Conservation (phyloP, 2,329 filamentous ascomycete species). For the Trichoderma hamatum region DNA sequence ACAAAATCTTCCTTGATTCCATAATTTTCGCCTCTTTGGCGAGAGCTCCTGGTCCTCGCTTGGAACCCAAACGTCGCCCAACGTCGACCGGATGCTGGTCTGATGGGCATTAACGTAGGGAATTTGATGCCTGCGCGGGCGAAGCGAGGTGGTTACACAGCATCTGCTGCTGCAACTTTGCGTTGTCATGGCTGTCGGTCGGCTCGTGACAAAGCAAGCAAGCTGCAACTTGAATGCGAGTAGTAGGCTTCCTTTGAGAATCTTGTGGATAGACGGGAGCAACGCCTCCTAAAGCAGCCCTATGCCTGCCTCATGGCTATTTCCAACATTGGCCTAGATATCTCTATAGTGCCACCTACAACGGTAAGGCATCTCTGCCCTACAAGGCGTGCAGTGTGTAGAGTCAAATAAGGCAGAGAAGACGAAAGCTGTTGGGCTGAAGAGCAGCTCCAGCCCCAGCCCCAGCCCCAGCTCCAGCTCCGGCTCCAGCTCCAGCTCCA, state of each 20-base stretch:
- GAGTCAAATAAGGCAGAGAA: background rate
- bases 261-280: background rate
- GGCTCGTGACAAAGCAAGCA: background rate
- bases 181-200: constrained; percentile 3
- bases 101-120: background rate
- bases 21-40: background rate
- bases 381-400: background rate
- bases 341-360: background rate
- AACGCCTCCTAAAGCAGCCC: background rate
- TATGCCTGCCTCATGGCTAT: background rate
- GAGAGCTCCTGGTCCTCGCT: constrained; percentile 12
- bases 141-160: constrained; percentile 17
- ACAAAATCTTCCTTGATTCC: background rate
- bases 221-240: background rate
- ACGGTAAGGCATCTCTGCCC: background rate
- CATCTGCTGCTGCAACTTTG: constrained; percentile 21
- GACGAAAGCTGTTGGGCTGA: background rate
- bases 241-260: background rate
- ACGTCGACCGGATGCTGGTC: background rate
- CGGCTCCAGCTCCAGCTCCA: background rate
- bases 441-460: background rate
- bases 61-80: constrained; percentile 17
- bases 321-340: background rate
- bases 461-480: background rate
- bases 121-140: background rate